Base-by-base conservation (phyloP, 805 yeast species). In the Candida chilensis region DNA sequence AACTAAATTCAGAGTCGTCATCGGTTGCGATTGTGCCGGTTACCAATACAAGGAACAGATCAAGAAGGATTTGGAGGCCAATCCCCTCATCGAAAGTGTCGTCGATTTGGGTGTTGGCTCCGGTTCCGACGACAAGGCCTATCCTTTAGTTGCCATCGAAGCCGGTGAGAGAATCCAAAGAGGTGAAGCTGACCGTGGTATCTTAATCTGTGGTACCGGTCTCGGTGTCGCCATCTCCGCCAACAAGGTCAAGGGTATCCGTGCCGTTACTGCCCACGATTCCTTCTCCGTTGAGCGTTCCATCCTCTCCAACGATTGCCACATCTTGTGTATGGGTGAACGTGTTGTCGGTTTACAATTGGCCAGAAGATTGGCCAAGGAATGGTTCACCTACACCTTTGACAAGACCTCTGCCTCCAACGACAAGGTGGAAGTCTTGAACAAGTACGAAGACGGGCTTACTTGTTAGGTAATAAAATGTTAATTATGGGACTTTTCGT, bases 211-310 rank as follows among this genome's bases (percentile, higher is more conserved):
- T 40, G 71, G 71, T 3, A 65, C 71, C 6, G 71, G 71, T 1
- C 48, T 65, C 20, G 71, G 71, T 1, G 70, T 65, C n/a, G 68
- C 69, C 10, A 53, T 65, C 29, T 47, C 63, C 22, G 71, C 71
- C 10, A 65, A 64, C 45, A 64, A 64, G 38, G 71, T 64, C 14
- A 41, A 50, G 3, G 70, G 70, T 8, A 62, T 64, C 32, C 46
- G 71, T 27, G 71, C 71, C 1, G 70, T 59, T 7, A 64, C 71
- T 15, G 71, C 70, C 4, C 70, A 64, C 34, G 71, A 64, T 39
- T 53, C 64, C 5, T 64, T 63, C 47, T 52, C 63, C 24, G 70
- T 64, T 14, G 71, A 64, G 40, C 47, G 71, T 32, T 52, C 62
- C 20, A 61, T 64, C 17, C 48, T 61, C 14, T 52, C 63, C 14